Conservation (phyloP, 2,329 filamentous ascomycete genomes). For the Penicillium brasilianum region DNA sequence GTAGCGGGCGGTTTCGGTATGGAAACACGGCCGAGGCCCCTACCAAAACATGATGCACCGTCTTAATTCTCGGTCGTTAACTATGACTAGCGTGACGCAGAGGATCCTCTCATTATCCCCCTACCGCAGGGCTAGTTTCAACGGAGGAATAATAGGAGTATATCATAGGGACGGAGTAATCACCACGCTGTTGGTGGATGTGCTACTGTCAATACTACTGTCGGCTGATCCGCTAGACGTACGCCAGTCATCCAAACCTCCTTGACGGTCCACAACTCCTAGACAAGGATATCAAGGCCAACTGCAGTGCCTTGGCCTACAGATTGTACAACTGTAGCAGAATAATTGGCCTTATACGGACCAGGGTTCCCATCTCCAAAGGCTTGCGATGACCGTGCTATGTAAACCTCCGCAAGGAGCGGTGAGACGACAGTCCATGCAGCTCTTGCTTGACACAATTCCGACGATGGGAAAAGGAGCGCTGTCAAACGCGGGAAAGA, state of each 20-base stretch:
- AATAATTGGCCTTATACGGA: slow-evolving; percentile 1
- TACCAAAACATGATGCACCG: slow-evolving; percentile 2
- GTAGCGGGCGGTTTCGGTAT: slow-evolving; percentile 11
- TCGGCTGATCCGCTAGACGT: slow-evolving; percentile 2
- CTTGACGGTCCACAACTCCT: neutral
- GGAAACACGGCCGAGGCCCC: slow-evolving; percentile 10
- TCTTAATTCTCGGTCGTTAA: neutral
- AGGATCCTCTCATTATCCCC: too few relatives aligned
- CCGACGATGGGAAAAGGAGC: neutral
- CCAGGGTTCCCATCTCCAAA: neutral
- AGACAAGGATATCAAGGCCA: slow-evolving; percentile 16
- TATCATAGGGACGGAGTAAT: neutral
- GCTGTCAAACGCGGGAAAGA: neutral
- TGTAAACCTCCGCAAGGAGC: slow-evolving; percentile 14
- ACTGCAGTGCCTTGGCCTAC: slow-evolving; percentile 14
- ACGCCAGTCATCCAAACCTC: neutral
- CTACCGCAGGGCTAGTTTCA: slow-evolving; percentile 1
- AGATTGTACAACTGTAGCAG: slow-evolving; percentile 12
- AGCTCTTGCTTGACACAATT: neutral
- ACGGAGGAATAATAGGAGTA: neutral
- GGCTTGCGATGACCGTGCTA: neutral
- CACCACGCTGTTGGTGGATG: neutral
- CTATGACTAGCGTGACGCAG: slow-evolving; percentile 9
- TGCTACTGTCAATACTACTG: neutral
- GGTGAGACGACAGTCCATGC: slow-evolving; percentile 13